A percentile compares a stretch with the other conserved stretches of the same genome.
These are phyloP conservation scores for Candida wancherniae DNA, from an alignment of 805 yeast genomes.

Conservation along the genomic window DNA sequence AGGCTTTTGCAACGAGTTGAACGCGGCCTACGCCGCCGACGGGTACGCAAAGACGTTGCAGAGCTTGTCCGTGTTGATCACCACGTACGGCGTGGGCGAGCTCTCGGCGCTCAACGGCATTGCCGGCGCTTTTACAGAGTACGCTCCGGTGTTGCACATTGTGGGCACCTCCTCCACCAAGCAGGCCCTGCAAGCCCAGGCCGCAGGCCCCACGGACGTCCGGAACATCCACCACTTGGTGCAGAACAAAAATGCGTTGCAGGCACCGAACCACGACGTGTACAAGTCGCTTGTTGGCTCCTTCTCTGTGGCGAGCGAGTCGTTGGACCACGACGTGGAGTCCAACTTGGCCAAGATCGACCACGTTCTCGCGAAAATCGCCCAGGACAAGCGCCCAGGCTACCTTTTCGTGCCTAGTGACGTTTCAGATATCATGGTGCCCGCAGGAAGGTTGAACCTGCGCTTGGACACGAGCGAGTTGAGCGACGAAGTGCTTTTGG, in stretches of 20 bases:
- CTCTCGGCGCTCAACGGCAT: conserved; percentile 79
- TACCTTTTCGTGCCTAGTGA: conserved; percentile 76
- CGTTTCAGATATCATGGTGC: conserved; percentile 41
- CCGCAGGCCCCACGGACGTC: conserved; percentile 9
- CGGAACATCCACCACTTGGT: conserved; percentile 54
- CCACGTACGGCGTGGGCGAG: conserved; percentile 91
- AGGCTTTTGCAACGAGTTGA: conserved; percentile 85
- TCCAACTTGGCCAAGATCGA: conserved; percentile 55
- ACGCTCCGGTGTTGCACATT: conserved; percentile 73
- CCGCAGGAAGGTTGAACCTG: conserved; percentile 18
- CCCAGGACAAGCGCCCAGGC: conserved; percentile 68
- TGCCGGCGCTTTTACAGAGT: conserved; percentile 79
- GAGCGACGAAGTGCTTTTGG: conserved; percentile 15
- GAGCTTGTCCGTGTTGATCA: conserved; percentile 51
- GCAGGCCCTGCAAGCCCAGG: conserved; percentile 21
- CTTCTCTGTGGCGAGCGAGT: conserved; percentile 45
- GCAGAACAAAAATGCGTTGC: conserved; percentile 44
- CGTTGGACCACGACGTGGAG: conserved; percentile 28
- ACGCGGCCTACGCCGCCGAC: conserved; percentile 86
- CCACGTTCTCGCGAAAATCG: conserved; percentile 51
- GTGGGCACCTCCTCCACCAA: conserved; percentile 57
- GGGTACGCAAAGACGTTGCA: conserved; percentile 73
- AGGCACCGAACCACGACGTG: conserved; percentile 58
- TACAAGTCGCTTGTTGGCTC: conserved; percentile 62
- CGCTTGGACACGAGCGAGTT: conserved; percentile 15